phyloP scores from a whole-genome alignment of 176 grass and related monocot species.

The Rhipidocladum racemiflorum region DNA sequence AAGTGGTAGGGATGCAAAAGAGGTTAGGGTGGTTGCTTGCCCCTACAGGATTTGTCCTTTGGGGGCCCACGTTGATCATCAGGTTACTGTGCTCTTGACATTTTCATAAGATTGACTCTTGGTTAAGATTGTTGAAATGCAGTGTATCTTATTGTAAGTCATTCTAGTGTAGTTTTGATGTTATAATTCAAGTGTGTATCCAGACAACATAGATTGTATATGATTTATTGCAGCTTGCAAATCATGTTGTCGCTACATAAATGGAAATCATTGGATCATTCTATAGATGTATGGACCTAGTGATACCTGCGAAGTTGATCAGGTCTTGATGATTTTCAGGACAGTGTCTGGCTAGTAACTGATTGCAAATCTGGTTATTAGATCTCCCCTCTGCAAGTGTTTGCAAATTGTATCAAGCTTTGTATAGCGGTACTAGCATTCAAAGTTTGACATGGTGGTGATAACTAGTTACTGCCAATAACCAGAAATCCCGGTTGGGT shows the following conservation, averaged over 20 bases:
- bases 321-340: background rate
- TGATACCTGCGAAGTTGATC: background rate
- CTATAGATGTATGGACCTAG: background rate
- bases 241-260: background rate
- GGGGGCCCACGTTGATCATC: constrained; percentile 91
- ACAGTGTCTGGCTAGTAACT: background rate
- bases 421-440: background rate
- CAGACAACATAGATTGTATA: background rate
- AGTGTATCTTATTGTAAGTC: background rate
- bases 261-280: background rate
- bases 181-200: background rate
- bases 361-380: background rate
- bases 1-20: constrained; percentile 37
- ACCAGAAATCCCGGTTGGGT: background rate
- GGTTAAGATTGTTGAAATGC: background rate
- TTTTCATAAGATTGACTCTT: background rate
- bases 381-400: background rate
- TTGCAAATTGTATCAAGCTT: constrained; percentile 14
- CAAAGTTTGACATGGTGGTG: background rate
- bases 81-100: constrained; percentile 30
- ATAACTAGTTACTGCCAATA: background rate
- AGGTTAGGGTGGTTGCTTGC: constrained; percentile 72
- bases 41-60: constrained; percentile 96
- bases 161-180: background rate
- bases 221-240: background rate